Conservation (phyloP, 2,329 filamentous ascomycete species). For the Aurifilum marmelostoma region DNA sequence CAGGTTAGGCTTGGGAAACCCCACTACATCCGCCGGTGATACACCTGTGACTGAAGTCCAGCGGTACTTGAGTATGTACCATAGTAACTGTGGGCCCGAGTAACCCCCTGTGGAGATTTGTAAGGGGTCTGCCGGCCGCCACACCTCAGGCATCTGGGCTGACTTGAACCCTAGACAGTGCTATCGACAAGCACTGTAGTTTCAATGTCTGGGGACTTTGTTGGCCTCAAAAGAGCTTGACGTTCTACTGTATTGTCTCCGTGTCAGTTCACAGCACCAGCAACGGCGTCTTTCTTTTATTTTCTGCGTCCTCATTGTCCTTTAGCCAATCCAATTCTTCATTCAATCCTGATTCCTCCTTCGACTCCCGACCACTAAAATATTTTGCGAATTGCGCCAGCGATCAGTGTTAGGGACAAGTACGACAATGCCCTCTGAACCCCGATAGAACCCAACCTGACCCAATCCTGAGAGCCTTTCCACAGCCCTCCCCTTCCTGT, state of each 20-base stretch:
- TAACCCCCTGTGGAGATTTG: background rate
- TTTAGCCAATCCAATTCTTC: background rate
- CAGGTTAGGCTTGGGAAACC: background rate
- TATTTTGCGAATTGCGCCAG: background rate
- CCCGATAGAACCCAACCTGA: background rate
- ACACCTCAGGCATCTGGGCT: background rate
- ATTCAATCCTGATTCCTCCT: background rate
- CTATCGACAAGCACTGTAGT: background rate
- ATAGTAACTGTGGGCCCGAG: background rate
- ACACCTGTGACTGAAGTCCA: background rate
- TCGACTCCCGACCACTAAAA: too few relatives aligned
- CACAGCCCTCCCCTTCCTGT: background rate
- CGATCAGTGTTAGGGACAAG: background rate
- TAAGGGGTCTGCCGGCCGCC: background rate
- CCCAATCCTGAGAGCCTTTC: background rate
- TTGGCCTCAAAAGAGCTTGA: background rate
- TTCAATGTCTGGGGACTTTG: background rate
- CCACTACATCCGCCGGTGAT: background rate
- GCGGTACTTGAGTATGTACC: background rate
- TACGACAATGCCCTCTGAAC: slow-evolving; percentile 9
- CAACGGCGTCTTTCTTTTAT: background rate
- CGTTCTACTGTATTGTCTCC: background rate
- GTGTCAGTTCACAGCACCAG: background rate
- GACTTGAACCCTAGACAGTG: background rate
- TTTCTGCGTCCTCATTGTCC: background rate